A percentile compares a stretch with the other conserved stretches of the same genome.
Conservation (phyloP, 225 moss, liverwort and hornwort species). For the Neckera pumila region DNA sequence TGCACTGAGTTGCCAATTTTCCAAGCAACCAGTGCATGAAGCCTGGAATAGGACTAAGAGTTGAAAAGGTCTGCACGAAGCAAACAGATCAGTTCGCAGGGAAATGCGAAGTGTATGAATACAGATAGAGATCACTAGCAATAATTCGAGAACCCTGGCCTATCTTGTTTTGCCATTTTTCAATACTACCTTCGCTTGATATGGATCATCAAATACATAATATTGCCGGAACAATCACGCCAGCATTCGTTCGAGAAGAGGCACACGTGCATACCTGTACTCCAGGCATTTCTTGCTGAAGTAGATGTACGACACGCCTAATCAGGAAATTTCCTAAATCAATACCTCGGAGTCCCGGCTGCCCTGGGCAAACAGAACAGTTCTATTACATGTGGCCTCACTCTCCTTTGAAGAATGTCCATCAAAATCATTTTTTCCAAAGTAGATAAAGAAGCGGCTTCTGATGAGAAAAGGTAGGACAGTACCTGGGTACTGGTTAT, state of each 20-base stretch:
- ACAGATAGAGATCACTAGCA: not conserved
- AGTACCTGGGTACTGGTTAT: conserved; percentile 80
- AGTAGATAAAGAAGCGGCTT: not conserved
- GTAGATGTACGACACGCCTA: conserved; percentile 68
- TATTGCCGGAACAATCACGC: not conserved
- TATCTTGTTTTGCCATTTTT: not conserved
- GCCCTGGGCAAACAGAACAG: conserved; percentile 26
- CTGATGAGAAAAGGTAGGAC: not conserved
- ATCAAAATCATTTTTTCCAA: not conserved
- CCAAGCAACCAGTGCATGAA: conserved; percentile 66
- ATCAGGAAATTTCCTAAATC: conserved; percentile 88
- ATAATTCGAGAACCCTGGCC: not conserved
- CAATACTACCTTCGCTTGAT: not conserved
- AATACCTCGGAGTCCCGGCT: conserved; percentile 83
- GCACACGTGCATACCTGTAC: conserved; percentile 58
- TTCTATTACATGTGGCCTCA: not conserved
- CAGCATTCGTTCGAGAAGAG: not conserved
- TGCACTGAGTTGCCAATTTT: conserved; percentile 62
- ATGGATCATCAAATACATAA: not conserved
- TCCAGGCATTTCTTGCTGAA: conserved; percentile 65
- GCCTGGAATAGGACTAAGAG: conserved; percentile 87
- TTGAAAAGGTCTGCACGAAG: conserved; percentile 64
- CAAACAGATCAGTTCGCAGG: not conserved
- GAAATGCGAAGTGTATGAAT: not conserved
- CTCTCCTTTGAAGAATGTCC: not conserved